Evolutionary conservation across 2,329 filamentous ascomycete species (phyloP), one percentile per base, ranked within the genome.

Genomic region (Hypomyces rosellus): DNA sequence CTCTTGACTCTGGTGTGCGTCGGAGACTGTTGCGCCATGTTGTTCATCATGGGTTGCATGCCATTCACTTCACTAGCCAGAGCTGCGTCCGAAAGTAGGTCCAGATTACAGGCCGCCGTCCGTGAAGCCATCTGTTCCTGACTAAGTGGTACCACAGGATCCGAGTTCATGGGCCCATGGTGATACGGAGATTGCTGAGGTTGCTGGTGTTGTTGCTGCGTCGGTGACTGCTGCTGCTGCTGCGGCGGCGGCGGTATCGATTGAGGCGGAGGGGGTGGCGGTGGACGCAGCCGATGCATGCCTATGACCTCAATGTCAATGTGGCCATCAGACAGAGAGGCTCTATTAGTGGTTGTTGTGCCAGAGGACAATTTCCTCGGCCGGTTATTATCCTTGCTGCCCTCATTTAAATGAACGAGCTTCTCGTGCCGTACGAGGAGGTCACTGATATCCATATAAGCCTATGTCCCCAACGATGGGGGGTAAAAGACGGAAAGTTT

Each of bases 381-480:
- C 48, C 77, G 71, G 59, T 60, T 69, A 55, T 68, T 73, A 60
- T 82, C 77, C 57, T 79, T 81, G 64, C 68, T 75, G 57, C 74
- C 75, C 64, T 82, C 78, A 67, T 79, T 82, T 62, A 81, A 74
- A 63, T 84, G 80, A 59, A 82, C 79, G 58, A 83, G 76, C 67
- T 82, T 83, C 68, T 82, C 78, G 67, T 84, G 80, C 55, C 80
- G 74, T 55, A 81, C 78, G 57, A 84, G 73, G 54, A 84, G 74
- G 64, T 83, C 80, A 57, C 80, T 83, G 69, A 79, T 81, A 68
- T 81, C 73, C 77, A 81, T 81, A 70, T 78, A 77, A 80, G 76
- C 57, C 63, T 36, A 25, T 48, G 37, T 46, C 45, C 18, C 25
- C 34, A 14, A 41, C n/a, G 18, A 18, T 12, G 14, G n/a, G 20